A percentile compares a stretch with the other conserved stretches of the same genome.
Evolutionary conservation across 2,329 filamentous ascomycete species (phyloP).

Genomic region (Colletotrichum simmondsii): DNA sequence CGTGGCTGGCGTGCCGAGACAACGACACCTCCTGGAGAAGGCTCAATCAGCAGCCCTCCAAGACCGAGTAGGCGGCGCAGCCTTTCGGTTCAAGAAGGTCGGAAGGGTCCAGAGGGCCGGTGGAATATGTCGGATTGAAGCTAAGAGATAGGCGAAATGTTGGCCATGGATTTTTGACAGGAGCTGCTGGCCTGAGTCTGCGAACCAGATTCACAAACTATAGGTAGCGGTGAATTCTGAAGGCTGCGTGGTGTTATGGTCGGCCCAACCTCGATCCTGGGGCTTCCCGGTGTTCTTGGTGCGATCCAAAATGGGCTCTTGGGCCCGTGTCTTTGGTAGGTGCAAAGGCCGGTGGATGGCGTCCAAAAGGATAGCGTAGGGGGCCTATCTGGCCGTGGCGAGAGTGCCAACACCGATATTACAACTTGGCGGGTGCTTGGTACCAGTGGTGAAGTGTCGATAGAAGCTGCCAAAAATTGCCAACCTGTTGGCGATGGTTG

Average conservation of each 20-base stretch:
- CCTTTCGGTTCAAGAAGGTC: conserved; percentile 15
- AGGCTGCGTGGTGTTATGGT: neutral
- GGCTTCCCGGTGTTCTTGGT: conserved; percentile 6
- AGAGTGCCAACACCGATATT: conserved; percentile 31
- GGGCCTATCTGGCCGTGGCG: conserved; percentile 23
- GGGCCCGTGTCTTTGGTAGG: conserved; percentile 7
- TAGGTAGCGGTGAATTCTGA: neutral
- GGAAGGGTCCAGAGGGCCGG: neutral
- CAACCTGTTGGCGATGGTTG: conserved; percentile 28
- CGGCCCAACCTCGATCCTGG: neutral
- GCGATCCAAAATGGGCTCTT: neutral
- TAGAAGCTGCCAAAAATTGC: conserved; percentile 26
- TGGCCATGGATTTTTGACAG: conserved; percentile 3
- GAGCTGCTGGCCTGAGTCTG: neutral
- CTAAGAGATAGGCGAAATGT: conserved; percentile 27
- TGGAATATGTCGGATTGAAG: neutral
- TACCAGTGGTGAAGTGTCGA: conserved; percentile 28
- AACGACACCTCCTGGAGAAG: conserved; percentile 29
- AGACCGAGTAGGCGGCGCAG: neutral
- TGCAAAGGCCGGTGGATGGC: neutral
- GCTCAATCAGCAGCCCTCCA: conserved; percentile 4
- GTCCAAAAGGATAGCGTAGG: neutral
- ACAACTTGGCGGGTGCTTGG: conserved; percentile 32
- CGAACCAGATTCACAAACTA: neutral
- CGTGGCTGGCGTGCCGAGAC: conserved; percentile 29